Percentiles rank a stretch among this genome's conserved stretches.
Evolutionary conservation across 495 filamentous ascomycete genomes (phyloP).

Genomic region (Podospora pseudoanserina): DNA sequence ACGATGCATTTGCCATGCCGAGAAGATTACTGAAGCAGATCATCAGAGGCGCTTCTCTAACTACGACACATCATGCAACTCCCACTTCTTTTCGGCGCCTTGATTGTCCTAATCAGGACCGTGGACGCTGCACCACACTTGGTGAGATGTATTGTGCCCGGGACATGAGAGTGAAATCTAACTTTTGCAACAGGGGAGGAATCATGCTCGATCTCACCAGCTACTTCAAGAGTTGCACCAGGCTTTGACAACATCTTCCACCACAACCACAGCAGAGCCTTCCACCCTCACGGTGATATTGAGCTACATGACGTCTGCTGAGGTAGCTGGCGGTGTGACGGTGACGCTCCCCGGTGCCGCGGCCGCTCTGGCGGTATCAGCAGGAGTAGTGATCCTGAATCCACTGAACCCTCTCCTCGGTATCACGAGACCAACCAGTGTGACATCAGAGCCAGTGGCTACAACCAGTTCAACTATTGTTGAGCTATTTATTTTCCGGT

Average conservation of each 20-base stretch:
- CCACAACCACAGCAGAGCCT: not conserved
- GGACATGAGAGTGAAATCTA: not conserved
- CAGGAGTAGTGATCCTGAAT: not conserved
- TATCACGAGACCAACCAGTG: not conserved
- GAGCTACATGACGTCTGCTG: not conserved
- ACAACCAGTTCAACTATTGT: not conserved
- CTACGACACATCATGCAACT: not conserved
- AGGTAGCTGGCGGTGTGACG: not conserved
- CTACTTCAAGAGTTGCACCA: not conserved
- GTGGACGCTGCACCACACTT: not conserved
- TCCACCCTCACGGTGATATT: not conserved
- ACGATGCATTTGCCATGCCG: not conserved
- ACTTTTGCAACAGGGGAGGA: not conserved
- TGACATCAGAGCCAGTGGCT: not conserved
- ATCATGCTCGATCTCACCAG: not conserved
- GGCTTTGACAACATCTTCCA: not conserved
- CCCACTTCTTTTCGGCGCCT: not conserved
- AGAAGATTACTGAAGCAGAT: not conserved
- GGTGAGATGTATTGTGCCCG: not conserved
- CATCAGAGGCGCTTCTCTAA: not conserved
- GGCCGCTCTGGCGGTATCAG: not conserved
- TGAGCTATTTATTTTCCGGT: not conserved
- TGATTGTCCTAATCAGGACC: not conserved
- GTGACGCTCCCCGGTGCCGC: not conserved
- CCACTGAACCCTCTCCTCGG: not conserved